Base-by-base conservation (phyloP, 2,329 filamentous ascomycete species). In the Hysterium pulicare region DNA sequence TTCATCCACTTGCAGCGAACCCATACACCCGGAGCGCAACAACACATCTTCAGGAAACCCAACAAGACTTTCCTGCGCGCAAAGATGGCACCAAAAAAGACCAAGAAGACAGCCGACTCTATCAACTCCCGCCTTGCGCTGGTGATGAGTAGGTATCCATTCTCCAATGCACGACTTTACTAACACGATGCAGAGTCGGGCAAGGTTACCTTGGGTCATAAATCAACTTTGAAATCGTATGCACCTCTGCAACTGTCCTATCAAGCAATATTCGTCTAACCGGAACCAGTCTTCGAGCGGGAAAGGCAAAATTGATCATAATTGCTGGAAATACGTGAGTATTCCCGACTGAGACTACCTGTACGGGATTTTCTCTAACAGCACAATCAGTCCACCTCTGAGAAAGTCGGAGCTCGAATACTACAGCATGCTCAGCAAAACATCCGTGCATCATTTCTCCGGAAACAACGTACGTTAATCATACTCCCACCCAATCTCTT, bases 291-390 rank as follows among this genome's bases (percentile, higher is more conserved):
- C 86, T 97, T 62, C 87, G 91, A 67, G 86, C 84, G 61, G 90
- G 91, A 75, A 97, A 96, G 85, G 93, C 93, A 73, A 97, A 97
- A 87, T 84, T 96, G 59, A 88, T 97, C 72, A 90, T 95, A 76
- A 94, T 95, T 70, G 71, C 85, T 61, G 90, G 87, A 76, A 97
- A 98, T 82, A 95, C 90, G n/a, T n/a, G n/a, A n/a, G n/a, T n/a
- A n/a, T n/a, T n/a, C n/a, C 60, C 4, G 5, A 13, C 28, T 16
- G 3, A 32, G n/a, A 9, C 17, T n/a, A 9, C 28, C 4, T 10
- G n/a, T 16, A 32, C 4, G 5, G 28, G 9, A 32, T 3, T 10
- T 4, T 32, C 28, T 5, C 28, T 32, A n/a, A 32, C 15, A 38
- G 24, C n/a, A 23, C 35, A 5, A 38, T 24, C 20, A 38, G 15